Percentiles rank a stretch among this genome's conserved stretches.
phyloP scores from a whole-genome alignment of 805 yeast species.

The Sugiyamaella americana region DNA sequence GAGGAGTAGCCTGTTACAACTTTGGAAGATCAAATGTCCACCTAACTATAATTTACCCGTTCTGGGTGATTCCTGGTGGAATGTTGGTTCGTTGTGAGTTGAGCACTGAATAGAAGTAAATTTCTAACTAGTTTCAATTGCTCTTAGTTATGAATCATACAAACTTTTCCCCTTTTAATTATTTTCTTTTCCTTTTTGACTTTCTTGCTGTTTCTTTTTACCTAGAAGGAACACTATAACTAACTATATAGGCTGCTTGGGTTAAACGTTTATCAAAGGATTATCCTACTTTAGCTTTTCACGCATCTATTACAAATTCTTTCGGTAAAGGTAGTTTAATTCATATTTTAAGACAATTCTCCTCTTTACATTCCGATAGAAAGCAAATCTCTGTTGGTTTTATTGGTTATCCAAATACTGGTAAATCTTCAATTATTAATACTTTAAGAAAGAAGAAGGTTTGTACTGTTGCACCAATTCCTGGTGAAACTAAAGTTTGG shows the following conservation, averaged over 20 bases:
- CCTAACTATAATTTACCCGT: slow-evolving; percentile 42
- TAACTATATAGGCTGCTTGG: slow-evolving; percentile 96
- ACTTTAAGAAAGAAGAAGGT: slow-evolving; percentile 92
- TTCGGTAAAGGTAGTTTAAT: slow-evolving; percentile 96
- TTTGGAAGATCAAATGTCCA: slow-evolving; percentile 76
- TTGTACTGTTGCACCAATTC: slow-evolving; percentile 95
- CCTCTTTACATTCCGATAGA: slow-evolving; percentile 84
- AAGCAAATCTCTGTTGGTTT: slow-evolving; percentile 96
- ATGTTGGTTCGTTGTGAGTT: slow-evolving; percentile 72
- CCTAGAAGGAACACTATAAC: slow-evolving; percentile 31
- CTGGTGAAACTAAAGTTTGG: slow-evolving; percentile 99
- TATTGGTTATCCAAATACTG: slow-evolving; percentile 98
- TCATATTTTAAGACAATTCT: slow-evolving; percentile 88
- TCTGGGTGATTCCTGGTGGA: slow-evolving; percentile 39
- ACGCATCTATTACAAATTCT: slow-evolving; percentile 94
- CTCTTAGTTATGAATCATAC: slow-evolving; percentile 92
- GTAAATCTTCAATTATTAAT: slow-evolving; percentile 92
- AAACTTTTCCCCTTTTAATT: slow-evolving; percentile 26
- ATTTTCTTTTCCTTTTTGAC: slow-evolving; percentile 10
- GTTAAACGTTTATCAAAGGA: slow-evolving; percentile 88
- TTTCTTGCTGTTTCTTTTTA: slow-evolving; percentile 17
- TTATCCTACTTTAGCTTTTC: slow-evolving; percentile 94
- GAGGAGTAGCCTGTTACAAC: slow-evolving; percentile 88
- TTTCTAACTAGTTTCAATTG: slow-evolving; percentile 32
- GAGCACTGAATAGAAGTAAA: slow-evolving; percentile 41